phyloP scores from a whole-genome alignment of 371 early-diverging fungal genomes.

The Coemansia sp. region DNA sequence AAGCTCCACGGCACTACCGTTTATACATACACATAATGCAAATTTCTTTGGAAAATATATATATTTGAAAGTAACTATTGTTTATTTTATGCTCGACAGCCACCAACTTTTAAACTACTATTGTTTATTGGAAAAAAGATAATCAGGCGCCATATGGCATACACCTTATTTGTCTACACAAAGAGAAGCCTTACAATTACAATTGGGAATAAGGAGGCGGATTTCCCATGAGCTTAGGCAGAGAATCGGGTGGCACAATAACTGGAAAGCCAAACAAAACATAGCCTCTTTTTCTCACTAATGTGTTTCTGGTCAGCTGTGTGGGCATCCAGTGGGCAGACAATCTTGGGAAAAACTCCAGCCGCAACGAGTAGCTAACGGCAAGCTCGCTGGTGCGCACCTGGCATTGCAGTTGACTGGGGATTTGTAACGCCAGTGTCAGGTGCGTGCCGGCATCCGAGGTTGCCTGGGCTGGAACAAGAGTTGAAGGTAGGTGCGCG shows the following conservation, averaged over 20 bases:
- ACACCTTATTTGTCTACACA: not conserved
- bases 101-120: not conserved
- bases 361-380: not conserved
- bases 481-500: not conserved
- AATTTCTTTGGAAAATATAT: too few species aligned
- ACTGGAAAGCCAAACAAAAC: not conserved
- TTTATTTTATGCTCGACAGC: too few species aligned
- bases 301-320: not conserved
- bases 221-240: not conserved
- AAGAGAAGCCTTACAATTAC: not conserved
- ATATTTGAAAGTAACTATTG: too few species aligned
- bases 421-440: not conserved
- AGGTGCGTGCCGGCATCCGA: not conserved
- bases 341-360: constrained; percentile 1
- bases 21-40: too few species aligned
- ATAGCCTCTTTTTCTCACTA: too few species aligned
- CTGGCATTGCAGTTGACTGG: not conserved
- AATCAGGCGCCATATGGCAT: not conserved
- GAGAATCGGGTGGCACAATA: not conserved
- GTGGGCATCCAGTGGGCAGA: not conserved
- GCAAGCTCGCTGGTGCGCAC: not conserved
- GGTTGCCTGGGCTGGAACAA: not conserved
- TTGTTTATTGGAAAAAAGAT: not conserved
- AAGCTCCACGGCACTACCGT: too few species aligned
- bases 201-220: not conserved